Base-by-base conservation (phyloP, 73 alveolate species). In the Uronychia binucleata region DNA sequence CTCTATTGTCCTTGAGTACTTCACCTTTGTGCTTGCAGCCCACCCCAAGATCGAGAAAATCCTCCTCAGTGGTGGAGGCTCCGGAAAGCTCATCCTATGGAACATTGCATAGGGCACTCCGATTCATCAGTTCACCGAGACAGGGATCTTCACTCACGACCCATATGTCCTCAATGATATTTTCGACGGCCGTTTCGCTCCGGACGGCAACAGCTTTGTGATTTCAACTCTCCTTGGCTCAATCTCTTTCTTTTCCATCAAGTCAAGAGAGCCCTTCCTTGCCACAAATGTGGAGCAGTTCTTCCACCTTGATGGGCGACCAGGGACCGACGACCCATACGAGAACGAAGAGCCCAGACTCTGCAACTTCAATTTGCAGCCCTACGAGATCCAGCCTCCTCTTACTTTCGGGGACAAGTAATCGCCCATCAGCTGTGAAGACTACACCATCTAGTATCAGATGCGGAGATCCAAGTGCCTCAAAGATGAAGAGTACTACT, bases 271-370 rank as follows among this genome's bases (percentile, higher is more conserved):
- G 31, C 75, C 84, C 1, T 78, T 30, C 75, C 60, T 32, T 0
- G 86, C 84, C 28, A 88, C 94, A 28, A 83, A 84, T 59, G 83
- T 88, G 0, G 94, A 88, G 59, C 79, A 88, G 58, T 88, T 88
- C 85, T 88, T 58, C 46, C 80, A 58, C 0, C 28, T n/a, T 1
- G 94, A 88, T 57, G 80, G 67, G 33, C 1, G 32, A 14, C 34
- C 0, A 34, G 80, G 77, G n/a, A 58, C 1, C 1, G 13, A 28
- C 19, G 77, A 85, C 81, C 34, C 57, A 28, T 85, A 85, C 28
- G 30, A 31, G 46, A 78, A 35, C 26, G 91, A 33, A 77, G 86
- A 77, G 34, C 91, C 91, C n/a, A 34, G 58, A 76, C 58, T 85
- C 13, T 85, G 91, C 81, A 25, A 33, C 30, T 57, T 27, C 46